Evolutionary conservation across 441 rosid genomes (phyloP).

Genomic region (Populus hybrid): DNA sequence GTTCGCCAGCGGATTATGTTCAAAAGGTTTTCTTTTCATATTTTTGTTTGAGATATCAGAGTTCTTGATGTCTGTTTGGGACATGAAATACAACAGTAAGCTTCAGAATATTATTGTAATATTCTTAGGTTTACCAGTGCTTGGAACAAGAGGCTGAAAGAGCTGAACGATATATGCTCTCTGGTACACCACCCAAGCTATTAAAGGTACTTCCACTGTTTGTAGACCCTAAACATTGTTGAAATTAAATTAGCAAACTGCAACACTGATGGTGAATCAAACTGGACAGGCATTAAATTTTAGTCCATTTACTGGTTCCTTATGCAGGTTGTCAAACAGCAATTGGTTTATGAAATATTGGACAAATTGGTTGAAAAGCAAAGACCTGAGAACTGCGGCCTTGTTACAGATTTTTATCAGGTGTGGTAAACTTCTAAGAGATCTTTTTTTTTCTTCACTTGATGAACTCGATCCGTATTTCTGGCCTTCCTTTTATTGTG

Average conservation of each 20-base stretch:
- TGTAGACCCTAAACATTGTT: background rate
- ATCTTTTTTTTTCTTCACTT: background rate
- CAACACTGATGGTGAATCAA: background rate
- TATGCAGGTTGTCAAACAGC: conserved; percentile 5
- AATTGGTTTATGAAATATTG: background rate
- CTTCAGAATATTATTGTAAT: background rate
- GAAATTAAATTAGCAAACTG: background rate
- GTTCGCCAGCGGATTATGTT: conserved; percentile 15
- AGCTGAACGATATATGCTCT: background rate
- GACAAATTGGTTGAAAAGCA: conserved; percentile 5
- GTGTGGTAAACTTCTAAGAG: background rate
- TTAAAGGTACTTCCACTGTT: conserved; percentile 5
- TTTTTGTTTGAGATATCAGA: background rate
- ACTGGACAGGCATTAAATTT: background rate
- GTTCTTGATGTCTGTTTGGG: background rate
- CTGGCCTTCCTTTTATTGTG: background rate
- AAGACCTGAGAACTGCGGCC: background rate
- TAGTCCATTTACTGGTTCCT: background rate
- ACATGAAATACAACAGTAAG: background rate
- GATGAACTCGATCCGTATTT: too few relatives aligned
- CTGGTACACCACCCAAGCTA: background rate
- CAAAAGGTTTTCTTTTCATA: conserved; percentile 4
- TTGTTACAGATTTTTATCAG: conserved; percentile 2
- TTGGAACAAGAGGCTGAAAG: conserved; percentile 8
- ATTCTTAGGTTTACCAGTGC: conserved; percentile 8